Conservation (phyloP, 176 grass and related monocot species). For the Carex cristatella region DNA sequence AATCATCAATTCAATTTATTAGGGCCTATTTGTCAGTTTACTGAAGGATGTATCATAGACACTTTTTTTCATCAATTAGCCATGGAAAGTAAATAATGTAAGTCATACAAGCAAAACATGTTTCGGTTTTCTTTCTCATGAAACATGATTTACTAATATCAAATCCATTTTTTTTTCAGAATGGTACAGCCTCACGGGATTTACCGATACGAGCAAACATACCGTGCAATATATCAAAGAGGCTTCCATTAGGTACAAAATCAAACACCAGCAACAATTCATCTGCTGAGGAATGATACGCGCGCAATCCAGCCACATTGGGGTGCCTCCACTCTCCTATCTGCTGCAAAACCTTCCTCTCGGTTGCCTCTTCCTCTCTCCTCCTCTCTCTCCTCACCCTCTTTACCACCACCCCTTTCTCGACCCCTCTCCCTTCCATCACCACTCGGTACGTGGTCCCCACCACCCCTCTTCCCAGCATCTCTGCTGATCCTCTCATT, state of each 20-base stretch:
- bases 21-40: background rate
- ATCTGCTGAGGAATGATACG: constrained; percentile 52
- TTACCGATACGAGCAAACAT: background rate
- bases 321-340: constrained; percentile 71
- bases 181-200: background rate
- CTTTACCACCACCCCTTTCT: constrained; percentile 50
- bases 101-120: background rate
- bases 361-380: constrained; percentile 43
- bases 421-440: constrained; percentile 36
- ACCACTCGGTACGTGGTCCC: constrained; percentile 76
- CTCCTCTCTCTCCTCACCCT: constrained; percentile 53
- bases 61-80: background rate
- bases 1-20: background rate
- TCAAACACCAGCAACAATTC: constrained; percentile 89
- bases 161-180: background rate
- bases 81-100: background rate
- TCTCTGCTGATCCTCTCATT: constrained; percentile 85
- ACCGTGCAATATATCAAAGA: constrained; percentile 71
- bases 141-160: background rate
- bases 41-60: too few species aligned
- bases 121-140: background rate
- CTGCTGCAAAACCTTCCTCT: constrained; percentile 46
- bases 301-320: constrained; percentile 58
- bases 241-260: constrained; percentile 61
- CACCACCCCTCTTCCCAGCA: constrained; percentile 69